Percentiles rank a stretch among this genome's conserved stretches.
Evolutionary conservation across 2,329 filamentous ascomycete species (phyloP).

Genomic region (Graphiopsis chlorocephala): DNA sequence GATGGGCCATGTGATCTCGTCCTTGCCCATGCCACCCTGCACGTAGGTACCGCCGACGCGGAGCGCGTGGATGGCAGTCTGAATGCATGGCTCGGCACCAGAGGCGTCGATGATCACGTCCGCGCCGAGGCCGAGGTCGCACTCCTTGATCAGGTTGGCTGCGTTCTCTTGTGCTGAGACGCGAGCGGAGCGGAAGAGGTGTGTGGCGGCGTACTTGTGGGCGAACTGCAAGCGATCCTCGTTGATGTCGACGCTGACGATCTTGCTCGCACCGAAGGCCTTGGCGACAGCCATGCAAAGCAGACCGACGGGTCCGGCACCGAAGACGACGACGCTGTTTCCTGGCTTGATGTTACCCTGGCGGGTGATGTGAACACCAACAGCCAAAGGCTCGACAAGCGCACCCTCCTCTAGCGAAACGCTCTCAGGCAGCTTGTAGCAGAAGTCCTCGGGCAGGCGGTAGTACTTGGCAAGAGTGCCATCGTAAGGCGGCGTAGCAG

Average conservation of each 20-base stretch:
- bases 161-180: slow-evolving; percentile 69
- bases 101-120: slow-evolving; percentile 50
- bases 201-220: slow-evolving; percentile 66
- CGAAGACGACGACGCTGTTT: slow-evolving; percentile 48
- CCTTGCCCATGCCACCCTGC: slow-evolving; percentile 85
- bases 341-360: slow-evolving; percentile 45
- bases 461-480: slow-evolving; percentile 90
- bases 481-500: slow-evolving; percentile 89
- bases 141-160: slow-evolving; percentile 60
- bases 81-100: slow-evolving; percentile 49
- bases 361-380: slow-evolving; percentile 50
- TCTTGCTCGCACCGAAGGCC: slow-evolving; percentile 78
- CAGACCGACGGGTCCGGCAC: slow-evolving; percentile 65
- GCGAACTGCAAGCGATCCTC: slow-evolving; percentile 77
- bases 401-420: slow-evolving; percentile 84
- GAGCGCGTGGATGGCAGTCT: slow-evolving; percentile 49
- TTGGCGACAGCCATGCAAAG: slow-evolving; percentile 82
- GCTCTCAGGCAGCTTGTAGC: slow-evolving; percentile 78
- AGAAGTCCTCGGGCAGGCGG: slow-evolving; percentile 79
- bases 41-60: slow-evolving; percentile 54
- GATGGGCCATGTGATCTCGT: slow-evolving; percentile 87
- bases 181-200: slow-evolving; percentile 64
- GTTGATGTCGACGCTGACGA: slow-evolving; percentile 88
- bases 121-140: slow-evolving; percentile 56
- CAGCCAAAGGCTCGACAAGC: slow-evolving; percentile 66